A percentile compares a stretch with the other conserved stretches of the same genome.
Evolutionary conservation across 1,284 basidiomycete species (phyloP).

Genomic region (Microbotryum scabiosae): DNA sequence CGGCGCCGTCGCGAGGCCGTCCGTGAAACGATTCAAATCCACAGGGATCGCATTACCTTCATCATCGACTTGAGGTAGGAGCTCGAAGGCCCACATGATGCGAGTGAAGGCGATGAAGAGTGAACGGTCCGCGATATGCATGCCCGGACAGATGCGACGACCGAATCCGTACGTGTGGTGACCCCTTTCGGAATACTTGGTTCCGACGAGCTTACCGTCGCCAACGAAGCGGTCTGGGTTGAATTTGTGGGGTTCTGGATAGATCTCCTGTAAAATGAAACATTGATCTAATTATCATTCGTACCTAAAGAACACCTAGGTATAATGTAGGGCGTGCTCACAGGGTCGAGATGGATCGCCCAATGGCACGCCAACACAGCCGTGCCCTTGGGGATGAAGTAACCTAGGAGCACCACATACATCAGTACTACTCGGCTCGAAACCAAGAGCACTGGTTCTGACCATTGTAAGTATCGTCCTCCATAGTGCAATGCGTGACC

Average conservation of each 20-base stretch:
- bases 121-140: conserved; percentile 32
- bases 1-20: conserved; percentile 32
- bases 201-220: conserved; percentile 24
- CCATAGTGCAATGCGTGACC: conserved; percentile 31
- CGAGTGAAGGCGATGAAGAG: conserved; percentile 31
- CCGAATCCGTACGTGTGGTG: conserved; percentile 37
- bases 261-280: conserved; percentile 10
- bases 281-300: too few species aligned
- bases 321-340: not conserved
- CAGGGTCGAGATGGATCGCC: conserved; percentile 32
- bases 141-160: conserved; percentile 26
- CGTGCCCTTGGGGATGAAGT: conserved; percentile 38
- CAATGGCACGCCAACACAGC: conserved; percentile 38
- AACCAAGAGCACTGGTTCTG: not conserved
- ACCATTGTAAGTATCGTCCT: conserved; percentile 37
- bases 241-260: conserved; percentile 25
- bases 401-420: conserved; percentile 7
- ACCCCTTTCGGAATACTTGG: conserved; percentile 28
- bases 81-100: conserved; percentile 24
- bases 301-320: too few species aligned
- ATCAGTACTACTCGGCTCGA: not conserved
- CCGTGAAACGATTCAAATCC: conserved; percentile 25
- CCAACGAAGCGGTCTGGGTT: conserved; percentile 29
- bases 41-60: conserved; percentile 8
- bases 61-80: conserved; percentile 10